Percentiles rank a stretch among this genome's conserved stretches.
Conservation (phyloP, 2,329 filamentous ascomycete genomes). For the Exophiala dermatitidis region DNA sequence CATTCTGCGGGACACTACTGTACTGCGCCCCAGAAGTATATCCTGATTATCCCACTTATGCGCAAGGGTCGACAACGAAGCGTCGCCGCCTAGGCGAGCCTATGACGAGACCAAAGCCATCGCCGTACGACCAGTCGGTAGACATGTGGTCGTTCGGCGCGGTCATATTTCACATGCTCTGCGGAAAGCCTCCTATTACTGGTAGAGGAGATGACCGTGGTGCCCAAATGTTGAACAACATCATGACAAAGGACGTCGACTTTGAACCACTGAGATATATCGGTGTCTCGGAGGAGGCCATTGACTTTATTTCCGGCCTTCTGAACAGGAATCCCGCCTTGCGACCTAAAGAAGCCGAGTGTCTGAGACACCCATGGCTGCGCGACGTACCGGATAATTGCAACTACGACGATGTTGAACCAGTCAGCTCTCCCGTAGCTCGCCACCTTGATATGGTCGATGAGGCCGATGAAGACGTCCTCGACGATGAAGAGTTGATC, state of each 20-base stretch:
- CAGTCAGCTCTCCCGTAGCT: slow-evolving; percentile 42
- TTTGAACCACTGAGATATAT: slow-evolving; percentile 53
- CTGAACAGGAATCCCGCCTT: slow-evolving; percentile 69
- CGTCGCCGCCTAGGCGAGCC: slow-evolving; percentile 50
- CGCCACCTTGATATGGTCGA: slow-evolving; percentile 32
- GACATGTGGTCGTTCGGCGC: slow-evolving; percentile 96
- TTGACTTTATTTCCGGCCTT: slow-evolving; percentile 71
- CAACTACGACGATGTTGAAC: slow-evolving; percentile 49
- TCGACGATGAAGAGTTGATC: slow-evolving; percentile 22
- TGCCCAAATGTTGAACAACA: slow-evolving; percentile 66
- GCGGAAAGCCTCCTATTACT: slow-evolving; percentile 69
- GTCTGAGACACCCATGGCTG: slow-evolving; percentile 72
- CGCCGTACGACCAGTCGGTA: slow-evolving; percentile 80
- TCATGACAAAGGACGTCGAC: slow-evolving; percentile 73
- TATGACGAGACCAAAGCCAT: slow-evolving; percentile 36
- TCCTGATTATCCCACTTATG: slow-evolving; percentile 64
- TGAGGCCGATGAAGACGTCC: slow-evolving; percentile 30
- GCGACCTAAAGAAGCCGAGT: slow-evolving; percentile 65
- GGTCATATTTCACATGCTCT: slow-evolving; percentile 82
- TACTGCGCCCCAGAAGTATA: slow-evolving; percentile 98
- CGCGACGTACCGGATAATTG: slow-evolving; percentile 45
- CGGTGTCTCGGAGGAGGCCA: slow-evolving; percentile 57
- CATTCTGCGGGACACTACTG: slow-evolving; percentile 89
- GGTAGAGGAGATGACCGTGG: slow-evolving; percentile 69
- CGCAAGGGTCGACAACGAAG: slow-evolving; percentile 42